Conservation (phyloP, 768 basidiomycete species). For the Ramaria rubella region DNA sequence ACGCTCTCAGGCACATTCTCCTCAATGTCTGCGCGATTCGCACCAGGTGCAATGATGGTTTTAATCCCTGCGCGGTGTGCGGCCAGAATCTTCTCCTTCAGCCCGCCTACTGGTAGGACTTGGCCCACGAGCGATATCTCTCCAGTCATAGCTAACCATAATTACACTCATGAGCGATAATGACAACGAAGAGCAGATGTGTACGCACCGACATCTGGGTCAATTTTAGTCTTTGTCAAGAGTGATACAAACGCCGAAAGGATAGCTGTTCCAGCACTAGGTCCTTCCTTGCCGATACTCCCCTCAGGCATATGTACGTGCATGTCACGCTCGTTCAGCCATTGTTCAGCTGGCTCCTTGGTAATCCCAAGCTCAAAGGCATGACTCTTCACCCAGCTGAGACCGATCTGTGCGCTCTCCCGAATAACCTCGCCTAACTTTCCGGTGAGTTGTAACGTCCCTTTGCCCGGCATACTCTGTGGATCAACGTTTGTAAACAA, state of each 20-base stretch:
- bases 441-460: conserved; percentile 84
- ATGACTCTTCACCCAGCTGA: conserved; percentile 90
- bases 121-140: conserved; percentile 96
- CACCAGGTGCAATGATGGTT: conserved; percentile 80
- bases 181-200: not conserved
- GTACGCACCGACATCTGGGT: conserved; percentile 78
- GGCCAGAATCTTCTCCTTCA: conserved; percentile 95
- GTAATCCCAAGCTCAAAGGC: conserved; percentile 88
- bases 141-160: conserved; percentile 82
- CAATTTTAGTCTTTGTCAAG: conserved; percentile 78
- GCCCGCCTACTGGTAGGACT: conserved; percentile 90
- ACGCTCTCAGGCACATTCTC: conserved; percentile 96
- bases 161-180: not conserved
- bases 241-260: conserved; percentile 86
- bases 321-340: conserved; percentile 80
- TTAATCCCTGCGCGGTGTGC: conserved; percentile 96
- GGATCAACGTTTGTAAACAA: conserved; percentile 1
- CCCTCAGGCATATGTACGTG: conserved; percentile 98
- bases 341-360: conserved; percentile 57
- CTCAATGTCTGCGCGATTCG: conserved; percentile 90
- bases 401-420: conserved; percentile 90
- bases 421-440: conserved; percentile 98
- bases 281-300: conserved; percentile 90
- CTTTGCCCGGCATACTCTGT: conserved; percentile 97
- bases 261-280: conserved; percentile 93